phyloP scores from a whole-genome alignment of 2,329 filamentous ascomycete species.

The Cercospora canescens region DNA sequence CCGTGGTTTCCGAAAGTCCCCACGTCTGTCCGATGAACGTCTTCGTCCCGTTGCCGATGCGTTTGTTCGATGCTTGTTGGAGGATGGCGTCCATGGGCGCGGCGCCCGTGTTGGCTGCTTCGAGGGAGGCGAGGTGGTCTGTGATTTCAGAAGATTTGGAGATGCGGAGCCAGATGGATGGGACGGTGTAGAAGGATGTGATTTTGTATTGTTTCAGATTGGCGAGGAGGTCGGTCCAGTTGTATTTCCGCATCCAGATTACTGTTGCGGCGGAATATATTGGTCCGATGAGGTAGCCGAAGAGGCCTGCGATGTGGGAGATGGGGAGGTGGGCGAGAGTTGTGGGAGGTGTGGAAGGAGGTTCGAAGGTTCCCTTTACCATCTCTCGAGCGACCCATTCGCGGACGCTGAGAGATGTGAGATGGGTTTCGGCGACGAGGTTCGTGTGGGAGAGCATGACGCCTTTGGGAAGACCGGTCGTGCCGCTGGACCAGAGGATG shows the following conservation, averaged over 20 bases:
- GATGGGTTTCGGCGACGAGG: conserved; percentile 31
- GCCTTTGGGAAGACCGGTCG: conserved; percentile 50
- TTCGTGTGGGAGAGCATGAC: conserved; percentile 33
- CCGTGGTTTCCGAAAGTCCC: conserved; percentile 37
- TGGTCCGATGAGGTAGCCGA: conserved; percentile 42
- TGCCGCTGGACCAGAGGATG: conserved; percentile 51
- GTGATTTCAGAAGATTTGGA: conserved; percentile 39
- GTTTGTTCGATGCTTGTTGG: conserved; percentile 41
- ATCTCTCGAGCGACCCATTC: conserved; percentile 27
- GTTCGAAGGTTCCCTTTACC: conserved; percentile 30
- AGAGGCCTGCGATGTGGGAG: conserved; percentile 78
- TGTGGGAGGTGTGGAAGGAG: conserved; percentile 12
- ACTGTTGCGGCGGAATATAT: conserved; percentile 36
- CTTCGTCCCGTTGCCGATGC: conserved; percentile 24
- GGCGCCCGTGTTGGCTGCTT: conserved; percentile 40
- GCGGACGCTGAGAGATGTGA: conserved; percentile 26
- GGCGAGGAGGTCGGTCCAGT: conserved; percentile 36
- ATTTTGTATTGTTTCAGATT: conserved; percentile 39
- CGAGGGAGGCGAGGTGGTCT: conserved; percentile 35
- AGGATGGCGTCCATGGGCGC: conserved; percentile 42
- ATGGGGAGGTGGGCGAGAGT: conserved; percentile 74
- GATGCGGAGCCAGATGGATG: conserved; percentile 41
- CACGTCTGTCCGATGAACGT: conserved; percentile 42
- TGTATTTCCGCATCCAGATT: conserved; percentile 44
- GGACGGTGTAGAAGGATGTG: conserved; percentile 43